These are phyloP conservation scores for Scutellaria barbata DNA, from an alignment of 257 asterid species.

Conservation along the genomic window DNA sequence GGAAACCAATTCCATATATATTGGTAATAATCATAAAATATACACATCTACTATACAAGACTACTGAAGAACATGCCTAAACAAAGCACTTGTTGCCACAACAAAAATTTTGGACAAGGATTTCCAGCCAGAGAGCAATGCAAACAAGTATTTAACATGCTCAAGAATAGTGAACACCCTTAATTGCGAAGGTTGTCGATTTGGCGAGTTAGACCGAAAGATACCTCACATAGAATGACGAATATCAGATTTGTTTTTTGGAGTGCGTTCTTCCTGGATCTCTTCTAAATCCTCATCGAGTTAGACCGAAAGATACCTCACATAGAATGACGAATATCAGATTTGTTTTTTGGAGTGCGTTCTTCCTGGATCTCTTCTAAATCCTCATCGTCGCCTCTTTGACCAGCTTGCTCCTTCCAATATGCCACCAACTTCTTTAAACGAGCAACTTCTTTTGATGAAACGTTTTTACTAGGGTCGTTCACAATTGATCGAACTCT, in stretches of 20 bases:
- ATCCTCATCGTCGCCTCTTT: constrained; percentile 79
- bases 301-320: constrained; percentile 37
- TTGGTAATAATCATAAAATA: constrained; percentile 36
- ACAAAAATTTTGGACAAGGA: constrained; percentile 39
- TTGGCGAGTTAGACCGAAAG: background rate
- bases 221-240: constrained; percentile 72
- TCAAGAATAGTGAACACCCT: constrained; percentile 19
- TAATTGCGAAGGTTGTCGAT: constrained; percentile 8
- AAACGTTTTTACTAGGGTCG: constrained; percentile 86
- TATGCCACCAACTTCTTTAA: constrained; percentile 73
- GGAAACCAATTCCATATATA: constrained; percentile 32
- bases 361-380: constrained; percentile 89
- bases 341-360: constrained; percentile 54
- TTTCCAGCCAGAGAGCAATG: constrained; percentile 34
- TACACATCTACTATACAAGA: constrained; percentile 51
- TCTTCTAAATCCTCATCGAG: constrained; percentile 87
- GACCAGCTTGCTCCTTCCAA: constrained; percentile 96
- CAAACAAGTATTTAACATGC: constrained; percentile 33
- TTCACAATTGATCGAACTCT: constrained; percentile 89
- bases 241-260: constrained; percentile 59
- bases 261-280: constrained; percentile 71
- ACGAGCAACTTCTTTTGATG: constrained; percentile 94
- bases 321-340: constrained; percentile 77
- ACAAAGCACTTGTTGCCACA: constrained; percentile 34
- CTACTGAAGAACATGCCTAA: constrained; percentile 29